Conservation (phyloP, 176 grass and related monocot species). For the Aegilops longissima region DNA sequence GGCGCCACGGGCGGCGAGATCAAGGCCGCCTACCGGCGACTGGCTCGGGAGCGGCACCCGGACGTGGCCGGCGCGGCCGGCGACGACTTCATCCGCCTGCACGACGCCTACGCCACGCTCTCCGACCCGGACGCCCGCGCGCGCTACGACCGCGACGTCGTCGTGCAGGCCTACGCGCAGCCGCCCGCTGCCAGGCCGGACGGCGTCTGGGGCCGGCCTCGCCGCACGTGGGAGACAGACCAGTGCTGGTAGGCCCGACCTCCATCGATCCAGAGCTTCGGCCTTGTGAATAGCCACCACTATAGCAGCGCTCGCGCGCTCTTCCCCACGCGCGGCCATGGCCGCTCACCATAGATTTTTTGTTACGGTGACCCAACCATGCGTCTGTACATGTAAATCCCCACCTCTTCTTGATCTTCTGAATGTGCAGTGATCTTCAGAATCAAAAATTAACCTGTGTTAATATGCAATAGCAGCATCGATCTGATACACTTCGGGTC, state of each 20-base stretch:
- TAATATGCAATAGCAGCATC: background rate
- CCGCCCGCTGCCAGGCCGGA: background rate
- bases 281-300: background rate
- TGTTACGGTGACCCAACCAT: conserved; percentile 31
- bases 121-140: conserved; percentile 59
- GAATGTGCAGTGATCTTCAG: background rate
- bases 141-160: conserved; percentile 43
- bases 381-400: background rate
- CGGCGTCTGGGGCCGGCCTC: background rate
- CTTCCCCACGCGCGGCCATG: conserved; percentile 29
- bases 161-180: background rate
- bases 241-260: conserved; percentile 61
- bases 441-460: background rate
- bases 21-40: conserved; percentile 72
- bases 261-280: background rate
- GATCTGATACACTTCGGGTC: background rate
- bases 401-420: background rate
- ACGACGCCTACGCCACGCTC: conserved; percentile 64
- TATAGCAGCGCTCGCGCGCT: background rate
- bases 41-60: conserved; percentile 57
- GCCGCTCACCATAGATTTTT: conserved; percentile 39
- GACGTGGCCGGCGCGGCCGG: conserved; percentile 41
- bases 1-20: conserved; percentile 61
- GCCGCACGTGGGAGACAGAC: conserved; percentile 63
- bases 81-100: conserved; percentile 42